Percentiles rank a stretch among this genome's conserved stretches.
Conservation (phyloP, 371 early-diverging fungal genomes). For the Mucor saturninus region DNA sequence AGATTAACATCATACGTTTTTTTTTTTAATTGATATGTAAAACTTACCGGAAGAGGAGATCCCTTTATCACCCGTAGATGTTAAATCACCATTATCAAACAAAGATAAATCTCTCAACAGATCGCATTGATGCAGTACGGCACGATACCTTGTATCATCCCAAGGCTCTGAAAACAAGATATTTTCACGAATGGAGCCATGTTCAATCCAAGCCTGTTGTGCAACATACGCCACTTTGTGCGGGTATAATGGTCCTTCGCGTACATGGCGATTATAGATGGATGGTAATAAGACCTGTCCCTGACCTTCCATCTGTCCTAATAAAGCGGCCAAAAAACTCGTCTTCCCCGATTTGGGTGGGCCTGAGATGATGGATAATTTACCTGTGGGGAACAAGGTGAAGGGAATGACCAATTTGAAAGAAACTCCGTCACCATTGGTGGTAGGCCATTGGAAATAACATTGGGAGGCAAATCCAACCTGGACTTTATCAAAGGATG, state of each 20-base stretch:
- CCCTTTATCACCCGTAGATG: constrained; percentile 32
- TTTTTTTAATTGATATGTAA: background rate
- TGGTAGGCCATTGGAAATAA: constrained; percentile 28
- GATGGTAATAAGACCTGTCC: constrained; percentile 43
- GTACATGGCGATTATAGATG: constrained; percentile 19
- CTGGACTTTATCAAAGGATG: constrained; percentile 19
- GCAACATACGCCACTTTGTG: constrained; percentile 71
- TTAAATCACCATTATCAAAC: constrained; percentile 81
- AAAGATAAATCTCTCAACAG: constrained; percentile 77
- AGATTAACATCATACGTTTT: constrained; percentile 57
- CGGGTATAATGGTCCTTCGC: constrained; percentile 18
- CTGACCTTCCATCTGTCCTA: constrained; percentile 68
- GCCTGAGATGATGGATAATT: constrained; percentile 67
- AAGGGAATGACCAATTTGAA: constrained; percentile 31
- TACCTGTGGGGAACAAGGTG: constrained; percentile 59
- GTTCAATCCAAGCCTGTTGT: constrained; percentile 83
- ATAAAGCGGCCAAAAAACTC: constrained; percentile 66
- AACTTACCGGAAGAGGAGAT: constrained; percentile 8
- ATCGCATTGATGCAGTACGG: constrained; percentile 70
- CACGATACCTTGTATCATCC: constrained; percentile 66
- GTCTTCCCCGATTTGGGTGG: constrained; percentile 70
- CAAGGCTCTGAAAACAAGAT: constrained; percentile 80
- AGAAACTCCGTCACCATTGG: background rate
- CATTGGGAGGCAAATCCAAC: constrained; percentile 32
- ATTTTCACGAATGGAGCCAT: constrained; percentile 80